Base-by-base conservation (phyloP, 1,284 basidiomycete species). In the Cryptococcus hybrid region DNA sequence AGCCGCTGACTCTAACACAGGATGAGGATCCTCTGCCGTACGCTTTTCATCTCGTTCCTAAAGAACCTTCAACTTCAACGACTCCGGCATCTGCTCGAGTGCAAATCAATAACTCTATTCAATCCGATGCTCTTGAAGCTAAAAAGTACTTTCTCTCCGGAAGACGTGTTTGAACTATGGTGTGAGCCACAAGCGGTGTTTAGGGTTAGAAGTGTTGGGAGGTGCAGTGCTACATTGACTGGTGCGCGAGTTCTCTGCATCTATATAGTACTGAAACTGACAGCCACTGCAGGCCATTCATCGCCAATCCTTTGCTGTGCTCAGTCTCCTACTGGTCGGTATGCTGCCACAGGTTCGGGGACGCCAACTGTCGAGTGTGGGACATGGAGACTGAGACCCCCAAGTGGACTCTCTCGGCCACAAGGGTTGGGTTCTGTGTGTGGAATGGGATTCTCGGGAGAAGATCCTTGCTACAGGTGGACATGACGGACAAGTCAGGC, bases 151-250 rank as follows among this genome's bases (percentile, higher is more conserved):
- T 91, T 91, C 72, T 88, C 89, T 0, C 83, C 87, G 7, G 93
- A 97, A 83, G 91, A 91, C 71, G 83, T 93, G 9, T 86, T 96
- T 59, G 83, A 89, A 54, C 82, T 96, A 36, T 85, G 88, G 69
- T 96, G 92, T 75, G 86, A 93, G 44, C 95, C 96, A 3, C 93
- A 98, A 76, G 93, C 94, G 15, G 90, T 99, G 2, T 99, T 98
- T 79, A 86, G 88, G 64, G 95, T 99, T 11, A 83, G 94, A 64
- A 91, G 91, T 44, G 92, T 96, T 13, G 93, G 91, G 43, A 80
- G 95, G 61, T 98, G 95, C 76, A 93, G 90, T 13, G 90, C 90
- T 30, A 96, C 92, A 8, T 81, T 99, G 49, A 88, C 88, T 58
- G 91, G 90, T 88, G 67, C 60, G 80, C 65, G 18, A 9, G 11